Percentiles rank a stretch among this genome's conserved stretches.
Conservation (phyloP, 208 protist genomes). For the Crithidia sp. region DNA sequence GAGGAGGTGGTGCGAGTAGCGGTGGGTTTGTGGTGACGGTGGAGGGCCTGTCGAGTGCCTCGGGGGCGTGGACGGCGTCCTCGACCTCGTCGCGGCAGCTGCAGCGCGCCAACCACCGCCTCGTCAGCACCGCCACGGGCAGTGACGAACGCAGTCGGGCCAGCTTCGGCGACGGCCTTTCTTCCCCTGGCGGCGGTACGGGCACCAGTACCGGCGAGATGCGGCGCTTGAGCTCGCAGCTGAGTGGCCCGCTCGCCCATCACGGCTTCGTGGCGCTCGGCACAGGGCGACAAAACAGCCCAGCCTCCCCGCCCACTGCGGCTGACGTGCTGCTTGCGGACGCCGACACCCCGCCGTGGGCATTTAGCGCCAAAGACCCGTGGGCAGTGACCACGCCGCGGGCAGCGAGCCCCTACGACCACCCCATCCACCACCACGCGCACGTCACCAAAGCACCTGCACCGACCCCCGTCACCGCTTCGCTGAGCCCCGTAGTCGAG, state of each 20-base stretch:
- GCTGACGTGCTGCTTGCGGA: neutral
- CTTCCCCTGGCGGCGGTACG: neutral
- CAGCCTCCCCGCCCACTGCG: no score
- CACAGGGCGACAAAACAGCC: no score
- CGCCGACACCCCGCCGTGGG: neutral
- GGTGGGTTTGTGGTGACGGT: neutral
- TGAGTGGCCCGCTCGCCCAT: neutral
- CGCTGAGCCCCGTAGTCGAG: no score
- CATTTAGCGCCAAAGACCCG: neutral
- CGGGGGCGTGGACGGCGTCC: neutral
- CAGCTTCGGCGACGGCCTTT: constrained; percentile 5
- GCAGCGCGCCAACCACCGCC: neutral
- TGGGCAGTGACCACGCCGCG: constrained; percentile 3
- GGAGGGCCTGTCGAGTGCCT: neutral
- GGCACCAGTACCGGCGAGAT: neutral
- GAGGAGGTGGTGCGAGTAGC: neutral
- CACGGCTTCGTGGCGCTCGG: neutral
- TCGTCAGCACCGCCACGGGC: neutral
- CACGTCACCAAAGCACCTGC: no score
- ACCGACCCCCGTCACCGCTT: no score
- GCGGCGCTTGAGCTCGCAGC: constrained; percentile 6
- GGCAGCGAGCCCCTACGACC: no score
- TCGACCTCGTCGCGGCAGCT: constrained; percentile 8
- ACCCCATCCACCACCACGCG: no score
- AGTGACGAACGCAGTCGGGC: constrained; percentile 10